These are phyloP conservation scores for Rhododendron kiyosumense DNA, from an alignment of 148 eudicot genomes.

Conservation along the genomic window DNA sequence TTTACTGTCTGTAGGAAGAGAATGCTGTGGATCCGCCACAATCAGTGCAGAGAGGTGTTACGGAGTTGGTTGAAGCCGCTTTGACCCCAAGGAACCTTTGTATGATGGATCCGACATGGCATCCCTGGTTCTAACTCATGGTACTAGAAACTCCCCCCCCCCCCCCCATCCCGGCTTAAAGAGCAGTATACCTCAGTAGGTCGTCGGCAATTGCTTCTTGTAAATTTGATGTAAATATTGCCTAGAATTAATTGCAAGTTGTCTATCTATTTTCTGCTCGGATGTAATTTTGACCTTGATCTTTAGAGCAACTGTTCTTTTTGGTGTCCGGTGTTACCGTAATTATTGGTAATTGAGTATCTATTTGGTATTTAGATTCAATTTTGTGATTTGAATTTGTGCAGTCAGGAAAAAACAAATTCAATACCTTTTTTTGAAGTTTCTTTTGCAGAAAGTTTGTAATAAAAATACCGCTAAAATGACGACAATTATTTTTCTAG, in stretches of 20 bases:
- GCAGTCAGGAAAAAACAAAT: neutral
- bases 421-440: neutral
- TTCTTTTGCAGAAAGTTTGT: neutral
- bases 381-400: neutral
- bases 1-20: conserved; percentile 56
- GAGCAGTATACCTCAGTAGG: neutral
- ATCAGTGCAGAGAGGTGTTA: conserved; percentile 87
- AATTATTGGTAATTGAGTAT: neutral
- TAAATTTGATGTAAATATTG: neutral
- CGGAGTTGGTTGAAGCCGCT: conserved; percentile 92
- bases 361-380: neutral
- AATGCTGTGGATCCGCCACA: conserved; percentile 82
- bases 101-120: conserved; percentile 99
- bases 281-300: neutral
- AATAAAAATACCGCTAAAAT: neutral
- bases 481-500: neutral
- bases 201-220: neutral
- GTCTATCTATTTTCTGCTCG: neutral
- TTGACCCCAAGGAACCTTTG: conserved; percentile 84
- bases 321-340: neutral
- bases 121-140: conserved; percentile 75
- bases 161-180: neutral
- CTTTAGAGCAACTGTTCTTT: neutral
- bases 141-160: neutral
- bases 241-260: neutral